A percentile compares a stretch with the other conserved stretches of the same genome.
phyloP scores from a whole-genome alignment of 768 basidiomycete genomes.

The Lentinus tigrinus region DNA sequence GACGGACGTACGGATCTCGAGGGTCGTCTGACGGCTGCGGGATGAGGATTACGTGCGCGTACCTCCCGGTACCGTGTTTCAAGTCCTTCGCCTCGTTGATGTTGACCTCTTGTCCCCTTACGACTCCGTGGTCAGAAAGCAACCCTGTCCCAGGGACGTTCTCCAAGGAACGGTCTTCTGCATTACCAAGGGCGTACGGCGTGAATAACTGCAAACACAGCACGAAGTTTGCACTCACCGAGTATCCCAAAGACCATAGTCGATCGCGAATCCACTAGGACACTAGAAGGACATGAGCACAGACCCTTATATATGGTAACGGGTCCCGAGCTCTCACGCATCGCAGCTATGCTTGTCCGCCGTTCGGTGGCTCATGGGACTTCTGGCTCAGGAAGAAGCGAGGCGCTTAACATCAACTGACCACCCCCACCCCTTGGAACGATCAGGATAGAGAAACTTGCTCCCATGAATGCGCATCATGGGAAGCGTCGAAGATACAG shows the following conservation, averaged over 20 bases:
- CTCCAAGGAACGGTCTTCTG: constrained; percentile 38
- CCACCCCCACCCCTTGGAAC: no score
- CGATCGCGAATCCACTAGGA: neutral
- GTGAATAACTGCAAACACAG: neutral
- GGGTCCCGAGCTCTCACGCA: no score
- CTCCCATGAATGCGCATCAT: no score
- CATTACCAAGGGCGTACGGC: no score
- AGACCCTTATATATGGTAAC: neutral
- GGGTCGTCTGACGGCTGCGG: constrained; percentile 47
- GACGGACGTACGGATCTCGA: constrained; percentile 34
- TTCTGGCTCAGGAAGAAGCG: no score
- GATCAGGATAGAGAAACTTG: no score
- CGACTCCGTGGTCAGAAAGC: constrained; percentile 38
- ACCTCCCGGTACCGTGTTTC: constrained; percentile 38
- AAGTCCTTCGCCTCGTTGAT: constrained; percentile 34
- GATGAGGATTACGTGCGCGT: constrained; percentile 39
- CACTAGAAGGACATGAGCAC: neutral
- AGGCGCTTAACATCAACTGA: no score
- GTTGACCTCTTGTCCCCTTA: constrained; percentile 34
- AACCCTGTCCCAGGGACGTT: constrained; percentile 42
- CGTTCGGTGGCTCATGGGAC: no score
- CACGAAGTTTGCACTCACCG: constrained; percentile 22
- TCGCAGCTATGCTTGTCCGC: no score
- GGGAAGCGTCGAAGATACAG: no score
- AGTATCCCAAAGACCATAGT: constrained; percentile 41